A percentile compares a stretch with the other conserved stretches of the same genome.
Evolutionary conservation across 2,329 filamentous ascomycete genomes (phyloP).

Genomic region (Beauveria medogensis): DNA sequence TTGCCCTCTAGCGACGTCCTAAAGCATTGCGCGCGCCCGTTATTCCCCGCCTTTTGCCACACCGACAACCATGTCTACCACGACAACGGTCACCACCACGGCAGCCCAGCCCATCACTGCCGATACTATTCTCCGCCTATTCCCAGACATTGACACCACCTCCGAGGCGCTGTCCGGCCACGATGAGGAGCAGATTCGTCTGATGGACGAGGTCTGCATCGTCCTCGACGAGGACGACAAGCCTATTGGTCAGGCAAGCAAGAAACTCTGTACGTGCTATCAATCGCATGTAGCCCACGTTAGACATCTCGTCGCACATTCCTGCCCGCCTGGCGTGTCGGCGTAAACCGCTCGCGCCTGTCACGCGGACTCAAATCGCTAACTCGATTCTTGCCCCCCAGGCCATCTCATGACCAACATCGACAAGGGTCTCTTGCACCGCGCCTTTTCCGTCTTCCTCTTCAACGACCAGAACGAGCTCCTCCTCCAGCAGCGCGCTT

Average conservation of each 20-base stretch:
- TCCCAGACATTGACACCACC: slow-evolving; percentile 71
- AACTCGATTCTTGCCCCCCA: slow-evolving; percentile 27
- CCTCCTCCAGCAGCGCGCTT: slow-evolving; percentile 87
- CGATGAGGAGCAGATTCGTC: slow-evolving; percentile 91
- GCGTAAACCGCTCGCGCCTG: not conserved
- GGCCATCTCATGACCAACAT: slow-evolving; percentile 99
- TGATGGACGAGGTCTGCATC: slow-evolving; percentile 99
- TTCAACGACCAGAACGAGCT: slow-evolving; percentile 91
- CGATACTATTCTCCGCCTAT: slow-evolving; percentile 77
- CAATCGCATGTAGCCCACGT: not conserved
- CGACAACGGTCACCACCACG: slow-evolving; percentile 31
- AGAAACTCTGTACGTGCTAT: slow-evolving; percentile 71
- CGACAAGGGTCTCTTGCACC: slow-evolving; percentile 87
- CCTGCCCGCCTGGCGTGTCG: not conserved
- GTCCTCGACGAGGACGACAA: slow-evolving; percentile 86
- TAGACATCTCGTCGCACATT: not conserved
- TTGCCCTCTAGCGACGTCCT: not conserved
- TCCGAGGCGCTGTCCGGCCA: slow-evolving; percentile 77
- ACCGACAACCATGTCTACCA: slow-evolving; percentile 18
- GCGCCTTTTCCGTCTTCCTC: slow-evolving; percentile 95
- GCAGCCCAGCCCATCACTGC: slow-evolving; percentile 64
- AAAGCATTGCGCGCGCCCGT: not conserved
- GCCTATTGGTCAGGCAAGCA: slow-evolving; percentile 92
- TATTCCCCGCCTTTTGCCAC: not conserved
- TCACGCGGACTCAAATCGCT: not conserved